Percentiles rank a stretch among this genome's conserved stretches.
phyloP scores from a whole-genome alignment of 257 asterid genomes.

The Primulina tabacum region DNA sequence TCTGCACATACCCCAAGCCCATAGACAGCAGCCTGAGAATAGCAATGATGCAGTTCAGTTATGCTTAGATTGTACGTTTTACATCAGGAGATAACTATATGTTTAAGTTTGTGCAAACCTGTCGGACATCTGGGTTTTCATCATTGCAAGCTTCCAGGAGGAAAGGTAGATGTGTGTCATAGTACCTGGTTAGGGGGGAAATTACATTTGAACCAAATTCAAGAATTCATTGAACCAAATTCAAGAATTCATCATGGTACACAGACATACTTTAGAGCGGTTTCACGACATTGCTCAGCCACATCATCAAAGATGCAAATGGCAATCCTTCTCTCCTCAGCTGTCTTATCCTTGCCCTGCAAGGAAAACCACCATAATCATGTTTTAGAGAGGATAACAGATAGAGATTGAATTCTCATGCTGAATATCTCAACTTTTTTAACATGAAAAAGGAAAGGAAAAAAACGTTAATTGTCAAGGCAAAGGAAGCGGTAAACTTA shows the following conservation, averaged over 20 bases:
- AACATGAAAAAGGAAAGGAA: background rate
- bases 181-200: slow-evolving; percentile 54
- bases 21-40: slow-evolving; percentile 88
- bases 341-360: slow-evolving; percentile 95
- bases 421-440: too few species aligned
- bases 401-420: background rate
- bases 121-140: slow-evolving; percentile 87
- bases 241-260: too few species aligned
- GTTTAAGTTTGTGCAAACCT: slow-evolving; percentile 45
- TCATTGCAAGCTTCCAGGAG: slow-evolving; percentile 98
- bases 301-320: slow-evolving; percentile 98
- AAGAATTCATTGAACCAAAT: slow-evolving; percentile 4
- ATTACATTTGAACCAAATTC: slow-evolving; percentile 14
- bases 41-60: slow-evolving; percentile 22
- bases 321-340: slow-evolving; percentile 97
- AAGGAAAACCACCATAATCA: slow-evolving; percentile 17
- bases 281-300: slow-evolving; percentile 92
- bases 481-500: slow-evolving; percentile 34
- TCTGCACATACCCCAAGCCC: slow-evolving; percentile 98
- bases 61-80: slow-evolving; percentile 14
- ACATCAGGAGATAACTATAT: background rate
- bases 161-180: slow-evolving; percentile 88
- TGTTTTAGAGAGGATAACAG: slow-evolving; percentile 1
- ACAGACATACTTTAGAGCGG: slow-evolving; percentile 66
- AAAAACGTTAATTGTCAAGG: slow-evolving; percentile 1